phyloP scores from a whole-genome alignment of 208 protist genomes.

The Leishmania major region DNA sequence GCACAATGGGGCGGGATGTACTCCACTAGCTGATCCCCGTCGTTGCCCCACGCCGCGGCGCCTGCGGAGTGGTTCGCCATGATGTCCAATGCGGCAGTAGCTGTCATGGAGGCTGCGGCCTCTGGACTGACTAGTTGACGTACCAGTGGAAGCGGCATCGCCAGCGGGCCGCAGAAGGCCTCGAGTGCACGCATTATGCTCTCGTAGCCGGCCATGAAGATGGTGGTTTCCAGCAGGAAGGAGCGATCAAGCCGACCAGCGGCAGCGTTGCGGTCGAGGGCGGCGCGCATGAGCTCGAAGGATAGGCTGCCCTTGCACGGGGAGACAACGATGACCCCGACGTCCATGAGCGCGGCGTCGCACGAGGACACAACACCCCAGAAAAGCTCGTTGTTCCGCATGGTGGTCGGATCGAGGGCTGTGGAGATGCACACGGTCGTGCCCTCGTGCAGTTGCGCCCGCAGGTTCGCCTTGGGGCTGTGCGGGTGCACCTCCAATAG shows the following conservation, averaged over 20 bases:
- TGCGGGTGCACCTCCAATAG: constrained; percentile 72
- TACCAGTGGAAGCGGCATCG: constrained; percentile 83
- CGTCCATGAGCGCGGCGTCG: constrained; percentile 52
- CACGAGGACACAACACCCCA: constrained; percentile 83
- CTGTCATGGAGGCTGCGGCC: constrained; percentile 6
- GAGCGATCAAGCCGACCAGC: constrained; percentile 53
- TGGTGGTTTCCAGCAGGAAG: constrained; percentile 67
- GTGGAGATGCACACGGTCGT: constrained; percentile 87
- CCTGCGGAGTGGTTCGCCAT: not conserved
- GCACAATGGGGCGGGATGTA: constrained; percentile 87
- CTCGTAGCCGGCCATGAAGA: constrained; percentile 88
- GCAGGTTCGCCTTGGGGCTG: constrained; percentile 53
- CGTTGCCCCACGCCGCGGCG: not conserved
- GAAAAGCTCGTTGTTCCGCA: constrained; percentile 71
- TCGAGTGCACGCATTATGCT: constrained; percentile 76
- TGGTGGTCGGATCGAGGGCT: constrained; percentile 44
- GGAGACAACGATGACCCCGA: constrained; percentile 63
- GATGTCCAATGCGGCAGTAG: constrained; percentile 3
- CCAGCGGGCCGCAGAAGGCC: constrained; percentile 81
- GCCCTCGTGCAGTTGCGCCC: constrained; percentile 59
- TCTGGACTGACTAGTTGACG: constrained; percentile 42
- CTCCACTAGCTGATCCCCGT: constrained; percentile 34
- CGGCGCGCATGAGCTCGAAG: constrained; percentile 62
- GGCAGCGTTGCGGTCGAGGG: constrained; percentile 74
- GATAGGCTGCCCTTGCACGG: constrained; percentile 57